Percentiles rank a stretch among this genome's conserved stretches.
Evolutionary conservation across 129 eudicot species (phyloP).

Genomic region (Solidago caesia): DNA sequence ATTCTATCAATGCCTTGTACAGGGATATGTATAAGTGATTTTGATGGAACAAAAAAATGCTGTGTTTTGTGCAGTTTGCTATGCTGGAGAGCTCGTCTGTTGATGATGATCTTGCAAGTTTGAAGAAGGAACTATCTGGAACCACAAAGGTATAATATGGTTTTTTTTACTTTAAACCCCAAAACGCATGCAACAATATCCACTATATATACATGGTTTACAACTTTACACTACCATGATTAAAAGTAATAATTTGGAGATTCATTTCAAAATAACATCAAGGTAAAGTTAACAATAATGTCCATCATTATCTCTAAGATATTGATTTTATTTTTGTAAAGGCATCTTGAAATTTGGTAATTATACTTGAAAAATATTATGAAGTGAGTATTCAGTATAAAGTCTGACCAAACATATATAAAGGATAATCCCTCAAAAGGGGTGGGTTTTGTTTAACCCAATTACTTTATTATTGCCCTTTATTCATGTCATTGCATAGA

Average conservation of each 20-base stretch:
- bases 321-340: background rate
- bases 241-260: background rate
- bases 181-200: background rate
- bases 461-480: no score
- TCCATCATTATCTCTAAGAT: no score
- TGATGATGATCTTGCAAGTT: slow-evolving; percentile 87
- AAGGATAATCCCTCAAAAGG: no score
- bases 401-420: no score
- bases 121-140: slow-evolving; percentile 85
- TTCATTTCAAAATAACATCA: background rate
- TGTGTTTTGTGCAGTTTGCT: slow-evolving; percentile 65
- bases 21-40: background rate
- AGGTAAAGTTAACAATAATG: no score
- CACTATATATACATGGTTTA: no score
- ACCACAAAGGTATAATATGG: slow-evolving; percentile 59
- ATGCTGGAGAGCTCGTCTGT: slow-evolving; percentile 83
- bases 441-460: no score
- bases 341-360: background rate
- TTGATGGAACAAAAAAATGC: background rate
- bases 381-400: no score
- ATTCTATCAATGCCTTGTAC: no score
- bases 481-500: no score
- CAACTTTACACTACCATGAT: no score
- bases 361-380: no score
- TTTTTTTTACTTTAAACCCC: background rate